phyloP scores from a whole-genome alignment of 2,329 filamentous ascomycete species.

The Madurella mycetomatis region DNA sequence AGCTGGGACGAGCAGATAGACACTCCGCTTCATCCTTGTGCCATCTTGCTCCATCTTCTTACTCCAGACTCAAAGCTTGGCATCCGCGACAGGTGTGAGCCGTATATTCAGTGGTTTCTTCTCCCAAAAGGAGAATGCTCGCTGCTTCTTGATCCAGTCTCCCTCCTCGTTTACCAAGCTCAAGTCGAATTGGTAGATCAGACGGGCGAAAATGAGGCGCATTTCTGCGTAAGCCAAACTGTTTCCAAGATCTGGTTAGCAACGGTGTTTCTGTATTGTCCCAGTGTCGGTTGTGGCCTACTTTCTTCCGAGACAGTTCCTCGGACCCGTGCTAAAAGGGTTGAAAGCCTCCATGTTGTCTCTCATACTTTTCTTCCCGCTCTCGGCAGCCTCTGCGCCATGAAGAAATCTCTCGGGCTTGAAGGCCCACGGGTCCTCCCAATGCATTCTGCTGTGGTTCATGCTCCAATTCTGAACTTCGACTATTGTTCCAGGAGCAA shows the following conservation, averaged over 20 bases:
- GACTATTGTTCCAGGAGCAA: constrained; percentile 25
- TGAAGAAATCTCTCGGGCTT: constrained; percentile 32
- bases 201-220: constrained; percentile 41
- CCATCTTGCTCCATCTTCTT: no score
- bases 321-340: constrained; percentile 37
- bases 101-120: not conserved
- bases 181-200: constrained; percentile 45
- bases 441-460: constrained; percentile 32
- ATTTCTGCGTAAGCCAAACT: constrained; percentile 44
- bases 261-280: not conserved
- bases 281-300: constrained; percentile 17
- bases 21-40: no score
- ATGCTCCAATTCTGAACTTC: constrained; percentile 30
- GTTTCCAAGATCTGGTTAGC: not conserved
- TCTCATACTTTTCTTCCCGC: constrained; percentile 25
- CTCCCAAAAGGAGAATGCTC: not conserved
- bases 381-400: constrained; percentile 22
- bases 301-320: constrained; percentile 41
- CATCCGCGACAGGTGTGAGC: not conserved
- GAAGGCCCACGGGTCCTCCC: constrained; percentile 31
- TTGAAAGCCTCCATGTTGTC: constrained; percentile 29
- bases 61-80: no score
- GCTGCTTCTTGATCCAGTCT: constrained; percentile 34
- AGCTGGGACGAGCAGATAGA: no score
- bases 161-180: constrained; percentile 30